Conservation (phyloP, 306 rosid genomes). For the Acmispon strigosus region DNA sequence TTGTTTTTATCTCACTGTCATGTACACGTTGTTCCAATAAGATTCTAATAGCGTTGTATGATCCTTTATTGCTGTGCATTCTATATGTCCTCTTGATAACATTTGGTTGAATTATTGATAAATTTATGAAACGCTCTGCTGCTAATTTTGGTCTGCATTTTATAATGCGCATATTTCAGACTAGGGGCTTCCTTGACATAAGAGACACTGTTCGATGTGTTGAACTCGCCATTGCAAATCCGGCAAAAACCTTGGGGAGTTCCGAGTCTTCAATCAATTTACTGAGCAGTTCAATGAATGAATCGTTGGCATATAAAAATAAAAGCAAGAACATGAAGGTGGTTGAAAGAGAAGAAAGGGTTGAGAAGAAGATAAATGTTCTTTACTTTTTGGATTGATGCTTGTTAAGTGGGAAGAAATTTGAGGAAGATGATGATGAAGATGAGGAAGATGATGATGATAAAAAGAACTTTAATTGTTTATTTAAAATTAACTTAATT, state of each 20-base stretch:
- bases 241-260: slow-evolving; percentile 78
- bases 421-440: too few relatives aligned
- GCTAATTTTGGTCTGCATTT: slow-evolving; percentile 7
- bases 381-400: too few relatives aligned
- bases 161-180: slow-evolving; percentile 45
- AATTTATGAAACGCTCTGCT: background rate
- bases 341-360: too few relatives aligned
- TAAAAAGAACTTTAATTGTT: too few relatives aligned
- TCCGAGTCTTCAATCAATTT: slow-evolving; percentile 90
- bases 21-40: background rate
- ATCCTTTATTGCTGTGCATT: background rate
- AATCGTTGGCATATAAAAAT: too few relatives aligned
- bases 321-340: too few relatives aligned
- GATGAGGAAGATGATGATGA: too few relatives aligned
- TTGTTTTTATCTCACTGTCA: background rate
- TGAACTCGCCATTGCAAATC: slow-evolving; percentile 92
- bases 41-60: background rate
- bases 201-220: slow-evolving; percentile 95
- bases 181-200: slow-evolving; percentile 93
- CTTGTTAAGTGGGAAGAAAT: too few relatives aligned
- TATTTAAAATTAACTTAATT: too few relatives aligned
- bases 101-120: background rate
- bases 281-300: slow-evolving; percentile 94
- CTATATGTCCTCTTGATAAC: background rate
- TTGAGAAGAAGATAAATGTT: too few relatives aligned